A percentile compares a stretch with the other conserved stretches of the same genome.
phyloP scores from a whole-genome alignment of 257 asterid genomes.

The Apocynum venetum region DNA sequence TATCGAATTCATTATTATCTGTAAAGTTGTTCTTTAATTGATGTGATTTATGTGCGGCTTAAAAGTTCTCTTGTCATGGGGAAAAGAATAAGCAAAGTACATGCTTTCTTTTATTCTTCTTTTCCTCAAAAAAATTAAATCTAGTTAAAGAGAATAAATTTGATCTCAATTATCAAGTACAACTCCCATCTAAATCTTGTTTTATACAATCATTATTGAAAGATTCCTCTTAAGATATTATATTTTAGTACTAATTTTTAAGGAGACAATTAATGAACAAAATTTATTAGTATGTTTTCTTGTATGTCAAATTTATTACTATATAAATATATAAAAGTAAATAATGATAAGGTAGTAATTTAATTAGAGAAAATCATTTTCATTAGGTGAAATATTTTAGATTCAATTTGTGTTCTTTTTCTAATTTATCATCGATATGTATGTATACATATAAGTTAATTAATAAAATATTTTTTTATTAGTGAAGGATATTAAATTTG shows the following conservation, averaged over 20 bases:
- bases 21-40: conserved; percentile 3
- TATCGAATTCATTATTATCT: conserved; percentile 3
- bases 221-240: neutral
- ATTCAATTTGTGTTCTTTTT: too few species aligned
- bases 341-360: too few species aligned
- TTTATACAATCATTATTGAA: neutral
- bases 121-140: neutral
- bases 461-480: too few species aligned
- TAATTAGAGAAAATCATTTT: too few species aligned
- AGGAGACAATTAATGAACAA: neutral
- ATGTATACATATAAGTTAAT: too few species aligned
- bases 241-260: too few species aligned
- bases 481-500: too few species aligned
- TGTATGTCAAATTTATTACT: too few species aligned
- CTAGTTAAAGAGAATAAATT: neutral
- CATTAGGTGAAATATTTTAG: too few species aligned
- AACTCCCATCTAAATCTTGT: neutral
- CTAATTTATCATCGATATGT: too few species aligned
- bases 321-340: too few species aligned
- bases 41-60: conserved; percentile 8
- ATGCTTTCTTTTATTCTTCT: neutral
- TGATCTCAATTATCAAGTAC: conserved; percentile 1
- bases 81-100: conserved; percentile 5
- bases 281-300: too few species aligned
- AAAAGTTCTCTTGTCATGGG: neutral